Evolutionary conservation across 768 basidiomycete species (phyloP), one percentile per base, ranked within the genome.

Genomic region (Exidia glandulosa): DNA sequence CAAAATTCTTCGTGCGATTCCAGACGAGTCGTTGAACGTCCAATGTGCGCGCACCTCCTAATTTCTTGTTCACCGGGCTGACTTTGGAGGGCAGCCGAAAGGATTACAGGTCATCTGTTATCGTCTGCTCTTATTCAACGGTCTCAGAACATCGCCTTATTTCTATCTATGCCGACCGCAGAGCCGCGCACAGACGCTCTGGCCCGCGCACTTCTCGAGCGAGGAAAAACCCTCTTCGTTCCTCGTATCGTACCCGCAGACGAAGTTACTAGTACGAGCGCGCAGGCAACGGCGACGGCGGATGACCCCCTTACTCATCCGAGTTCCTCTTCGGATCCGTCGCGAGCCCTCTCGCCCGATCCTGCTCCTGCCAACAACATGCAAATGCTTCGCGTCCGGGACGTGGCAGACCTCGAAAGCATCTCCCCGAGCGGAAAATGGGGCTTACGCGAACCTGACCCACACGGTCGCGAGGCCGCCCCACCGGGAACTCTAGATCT

Each of bases 141-240:
- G 37, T 77, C 76, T 57, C 76, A 70, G 57, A 74, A 75, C 3
- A 69, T 90, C 32, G 84, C 87, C 73, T 91, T 89, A 69, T 91
- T 86, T 68, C 75, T 91, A 45, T 90, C 82, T 70, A 90, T 91
- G 89, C 86, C 87, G 12, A 68, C 77, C 2, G 86, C 79, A 3
- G 89, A 91, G 65, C 75, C 84, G 29, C 78, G 85, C 65, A 90
- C 89, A 0, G 66, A 76, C 3, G 66, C 67, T 0, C 63, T 90
- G 34, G 76, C 81, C 12, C 68, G 76, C 12, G 74, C 74, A 14
- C 77, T 90, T 58, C 68, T 90, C 57, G 37, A 32, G 56, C 32
- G 63, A 88, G 88, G 77, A 3, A 88, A 88, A 65, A 75, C 70
- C 2, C 67, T 91, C 1, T 91, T 81, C 69, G 84, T 90, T 13